Percentiles rank a stretch among this genome's conserved stretches.
Evolutionary conservation across 148 eudicot species (phyloP).

Genomic region (Linanthus parryae): DNA sequence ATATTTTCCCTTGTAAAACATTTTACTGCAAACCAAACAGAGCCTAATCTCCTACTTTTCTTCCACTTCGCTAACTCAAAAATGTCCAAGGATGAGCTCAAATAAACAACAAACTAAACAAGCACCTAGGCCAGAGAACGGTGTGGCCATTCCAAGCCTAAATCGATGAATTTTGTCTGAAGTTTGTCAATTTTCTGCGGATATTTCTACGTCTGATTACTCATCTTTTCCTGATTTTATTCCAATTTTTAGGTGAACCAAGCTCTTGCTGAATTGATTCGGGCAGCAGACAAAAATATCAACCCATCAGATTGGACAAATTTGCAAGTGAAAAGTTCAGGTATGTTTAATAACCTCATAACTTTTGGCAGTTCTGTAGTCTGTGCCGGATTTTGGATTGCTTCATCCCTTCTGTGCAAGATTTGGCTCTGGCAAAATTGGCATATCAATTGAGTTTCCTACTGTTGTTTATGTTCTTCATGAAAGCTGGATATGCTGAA

Average conservation of each 20-base stretch:
- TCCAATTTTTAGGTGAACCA: conserved; percentile 59
- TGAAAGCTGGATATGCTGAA: conserved; percentile 1
- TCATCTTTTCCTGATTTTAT: background rate
- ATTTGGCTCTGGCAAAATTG: background rate
- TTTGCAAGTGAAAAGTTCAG: conserved; percentile 44
- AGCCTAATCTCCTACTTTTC: no score
- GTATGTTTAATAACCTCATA: conserved; percentile 24
- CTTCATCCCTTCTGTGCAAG: background rate
- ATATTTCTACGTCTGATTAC: background rate
- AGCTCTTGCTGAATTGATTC: conserved; percentile 67
- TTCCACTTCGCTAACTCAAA: no score
- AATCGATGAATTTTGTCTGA: background rate
- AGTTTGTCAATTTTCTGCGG: background rate
- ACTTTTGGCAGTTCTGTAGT: no score
- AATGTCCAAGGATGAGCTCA: no score
- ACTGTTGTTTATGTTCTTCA: background rate
- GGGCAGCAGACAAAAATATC: conserved; percentile 57
- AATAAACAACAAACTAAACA: no score
- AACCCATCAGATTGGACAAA: conserved; percentile 77
- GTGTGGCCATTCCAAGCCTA: background rate
- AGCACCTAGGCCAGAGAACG: no score
- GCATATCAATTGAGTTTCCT: background rate
- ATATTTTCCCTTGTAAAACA: no score
- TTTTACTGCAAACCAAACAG: no score
- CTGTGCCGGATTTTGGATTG: background rate